phyloP scores from a whole-genome alignment of 2,329 filamentous ascomycete species.

The Neospermospora avenae region DNA sequence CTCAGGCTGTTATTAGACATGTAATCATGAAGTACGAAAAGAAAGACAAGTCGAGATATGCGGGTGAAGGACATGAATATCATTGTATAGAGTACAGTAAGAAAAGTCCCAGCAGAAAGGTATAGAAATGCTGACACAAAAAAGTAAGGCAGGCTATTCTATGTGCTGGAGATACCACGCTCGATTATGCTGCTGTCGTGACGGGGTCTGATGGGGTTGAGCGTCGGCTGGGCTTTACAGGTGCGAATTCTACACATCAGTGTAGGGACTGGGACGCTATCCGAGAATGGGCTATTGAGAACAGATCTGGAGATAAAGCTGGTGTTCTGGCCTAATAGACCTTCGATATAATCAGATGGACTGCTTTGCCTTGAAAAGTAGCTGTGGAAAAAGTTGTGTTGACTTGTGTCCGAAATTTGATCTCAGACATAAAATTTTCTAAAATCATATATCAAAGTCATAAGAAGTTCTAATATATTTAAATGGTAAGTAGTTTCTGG shows the following conservation, averaged over 20 bases:
- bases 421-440: too few relatives aligned
- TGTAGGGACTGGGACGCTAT: conserved; percentile 33
- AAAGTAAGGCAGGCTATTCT: conserved; percentile 30
- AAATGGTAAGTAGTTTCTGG: too few relatives aligned
- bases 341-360: too few relatives aligned
- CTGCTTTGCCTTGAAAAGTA: too few relatives aligned
- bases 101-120: background rate
- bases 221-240: conserved; percentile 25
- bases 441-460: too few relatives aligned
- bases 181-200: conserved; percentile 29
- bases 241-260: conserved; percentile 30
- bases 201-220: conserved; percentile 26
- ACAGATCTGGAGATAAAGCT: conserved; percentile 26
- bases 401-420: too few relatives aligned
- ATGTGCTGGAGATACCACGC: conserved; percentile 33
- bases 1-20: conserved; percentile 29
- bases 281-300: conserved; percentile 26
- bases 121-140: background rate
- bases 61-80: conserved; percentile 33
- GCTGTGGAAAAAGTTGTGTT: too few relatives aligned
- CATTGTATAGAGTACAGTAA: conserved; percentile 34
- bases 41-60: conserved; percentile 29
- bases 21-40: conserved; percentile 33
- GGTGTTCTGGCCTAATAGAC: conserved; percentile 20
- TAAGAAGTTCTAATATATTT: too few relatives aligned